Percentiles rank a stretch among this genome's conserved stretches.
Evolutionary conservation across 108 stramenopile genomes (phyloP).

Genomic region (Stephanodiscus minutulus): DNA sequence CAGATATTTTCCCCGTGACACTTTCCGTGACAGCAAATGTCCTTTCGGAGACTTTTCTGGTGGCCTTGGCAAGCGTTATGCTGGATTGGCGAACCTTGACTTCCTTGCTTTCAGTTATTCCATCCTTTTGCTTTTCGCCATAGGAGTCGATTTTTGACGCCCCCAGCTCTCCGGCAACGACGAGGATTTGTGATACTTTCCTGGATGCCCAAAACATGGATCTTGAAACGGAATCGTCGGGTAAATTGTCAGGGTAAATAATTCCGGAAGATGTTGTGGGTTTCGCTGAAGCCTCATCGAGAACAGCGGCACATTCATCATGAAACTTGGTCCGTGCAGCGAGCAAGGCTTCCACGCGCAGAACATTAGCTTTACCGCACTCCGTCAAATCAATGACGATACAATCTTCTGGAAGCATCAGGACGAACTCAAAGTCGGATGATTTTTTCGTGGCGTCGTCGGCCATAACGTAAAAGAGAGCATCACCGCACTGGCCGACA

Average conservation of each 20-base stretch:
- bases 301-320: background rate
- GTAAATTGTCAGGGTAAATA: constrained; percentile 15
- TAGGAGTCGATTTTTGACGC: constrained; percentile 27
- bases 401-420: constrained; percentile 27
- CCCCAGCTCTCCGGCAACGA: constrained; percentile 20
- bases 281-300: constrained; percentile 4
- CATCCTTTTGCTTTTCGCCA: constrained; percentile 25
- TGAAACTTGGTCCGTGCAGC: constrained; percentile 36
- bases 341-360: constrained; percentile 30
- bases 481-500: constrained; percentile 19
- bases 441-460: constrained; percentile 24
- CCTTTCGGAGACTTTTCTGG: constrained; percentile 20
- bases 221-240: constrained; percentile 14
- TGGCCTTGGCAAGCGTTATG: constrained; percentile 24
- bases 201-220: constrained; percentile 19
- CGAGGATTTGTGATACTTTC: background rate
- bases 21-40: constrained; percentile 9
- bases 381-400: constrained; percentile 23
- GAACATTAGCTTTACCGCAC: constrained; percentile 1
- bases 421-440: constrained; percentile 20
- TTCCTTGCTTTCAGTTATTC: constrained; percentile 15
- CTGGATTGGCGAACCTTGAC: constrained; percentile 30
- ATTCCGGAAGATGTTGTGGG: background rate
- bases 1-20: constrained; percentile 26
- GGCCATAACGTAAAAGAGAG: constrained; percentile 28